Conservation (phyloP, 2,329 filamentous ascomycete species). For the Endoconidiophora laricicola region DNA sequence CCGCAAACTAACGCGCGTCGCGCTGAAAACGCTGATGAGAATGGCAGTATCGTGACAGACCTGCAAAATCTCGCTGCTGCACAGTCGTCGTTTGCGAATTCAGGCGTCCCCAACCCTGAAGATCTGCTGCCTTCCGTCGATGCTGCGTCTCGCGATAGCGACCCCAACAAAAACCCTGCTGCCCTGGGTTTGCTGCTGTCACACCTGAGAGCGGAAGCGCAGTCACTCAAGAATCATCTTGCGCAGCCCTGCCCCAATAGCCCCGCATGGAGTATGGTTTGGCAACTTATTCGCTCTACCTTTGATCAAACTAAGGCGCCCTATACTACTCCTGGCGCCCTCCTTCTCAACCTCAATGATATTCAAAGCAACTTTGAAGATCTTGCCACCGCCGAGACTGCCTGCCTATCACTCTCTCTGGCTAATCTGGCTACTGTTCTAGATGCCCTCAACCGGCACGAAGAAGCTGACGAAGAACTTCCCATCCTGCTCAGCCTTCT, state of each 20-base stretch:
- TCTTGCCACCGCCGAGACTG: constrained; percentile 1
- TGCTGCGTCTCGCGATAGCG: constrained; percentile 2
- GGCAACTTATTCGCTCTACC: constrained; percentile 14
- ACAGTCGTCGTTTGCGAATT: constrained; percentile 13
- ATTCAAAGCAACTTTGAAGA: constrained; percentile 9
- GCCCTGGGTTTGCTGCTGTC: constrained; percentile 16
- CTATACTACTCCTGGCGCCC: constrained; percentile 15
- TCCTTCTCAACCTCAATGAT: constrained; percentile 19
- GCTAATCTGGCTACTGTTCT: constrained; percentile 24
- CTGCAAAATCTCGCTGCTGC: constrained; percentile 14
- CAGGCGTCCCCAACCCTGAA: constrained; percentile 11
- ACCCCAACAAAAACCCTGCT: constrained; percentile 11
- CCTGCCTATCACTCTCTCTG: constrained; percentile 16
- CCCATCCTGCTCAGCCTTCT: constrained; percentile 20
- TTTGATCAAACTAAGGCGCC: constrained; percentile 19
- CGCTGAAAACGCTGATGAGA: constrained; percentile 7
- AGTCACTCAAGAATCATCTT: constrained; percentile 18
- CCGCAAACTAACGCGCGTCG: constrained; percentile 10
- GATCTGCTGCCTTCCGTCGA: constrained; percentile 8
- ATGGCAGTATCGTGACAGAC: constrained; percentile 14
- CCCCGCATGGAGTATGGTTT: constrained; percentile 10
- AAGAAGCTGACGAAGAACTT: constrained; percentile 14
- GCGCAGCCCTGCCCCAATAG: constrained; percentile 13
- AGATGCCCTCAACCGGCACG: constrained; percentile 15
- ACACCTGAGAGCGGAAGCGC: constrained; percentile 17